Conservation (phyloP, 352 stramenopile genomes). For the Blastocystis sp. region DNA sequence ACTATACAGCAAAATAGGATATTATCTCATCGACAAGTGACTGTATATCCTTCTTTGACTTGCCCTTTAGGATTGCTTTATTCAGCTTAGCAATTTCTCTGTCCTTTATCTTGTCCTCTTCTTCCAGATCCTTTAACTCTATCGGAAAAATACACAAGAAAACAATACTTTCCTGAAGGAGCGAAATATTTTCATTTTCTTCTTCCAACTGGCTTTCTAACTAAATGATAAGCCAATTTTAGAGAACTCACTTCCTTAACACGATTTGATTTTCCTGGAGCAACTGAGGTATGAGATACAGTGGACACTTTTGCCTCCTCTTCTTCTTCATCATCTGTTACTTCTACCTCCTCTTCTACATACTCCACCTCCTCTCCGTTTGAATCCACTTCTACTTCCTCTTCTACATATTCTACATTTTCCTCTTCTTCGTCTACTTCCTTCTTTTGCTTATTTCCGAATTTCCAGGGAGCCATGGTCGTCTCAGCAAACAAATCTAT, state of each 20-base stretch:
- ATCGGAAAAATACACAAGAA: neutral
- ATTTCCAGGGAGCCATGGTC: slow-evolving; percentile 38
- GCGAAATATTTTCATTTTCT: neutral
- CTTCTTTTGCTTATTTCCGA: slow-evolving; percentile 55
- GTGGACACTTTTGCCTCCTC: neutral
- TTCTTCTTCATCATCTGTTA: slow-evolving; percentile 20
- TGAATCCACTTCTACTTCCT: slow-evolving; percentile 21
- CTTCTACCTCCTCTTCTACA: slow-evolving; percentile 50
- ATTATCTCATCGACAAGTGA: slow-evolving; percentile 13
- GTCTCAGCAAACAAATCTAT: neutral
- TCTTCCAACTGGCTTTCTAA: neutral
- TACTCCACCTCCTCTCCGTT: slow-evolving; percentile 46
- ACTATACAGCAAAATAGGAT: neutral
- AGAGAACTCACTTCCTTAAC: neutral
- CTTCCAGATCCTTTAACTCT: slow-evolving; percentile 5
- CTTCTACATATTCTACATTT: slow-evolving; percentile 31
- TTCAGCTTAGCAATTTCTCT: slow-evolving; percentile 49
- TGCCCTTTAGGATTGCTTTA: slow-evolving; percentile 36
- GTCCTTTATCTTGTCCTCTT: neutral
- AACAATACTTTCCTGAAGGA: neutral
- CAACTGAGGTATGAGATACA: neutral
- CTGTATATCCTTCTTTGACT: slow-evolving; percentile 56
- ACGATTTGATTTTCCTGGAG: neutral
- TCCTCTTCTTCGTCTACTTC: neutral
- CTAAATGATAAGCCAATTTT: neutral